Percentiles rank a stretch among this genome's conserved stretches.
phyloP scores from a whole-genome alignment of 2,329 filamentous ascomycete genomes.

The Penicillium sp. region DNA sequence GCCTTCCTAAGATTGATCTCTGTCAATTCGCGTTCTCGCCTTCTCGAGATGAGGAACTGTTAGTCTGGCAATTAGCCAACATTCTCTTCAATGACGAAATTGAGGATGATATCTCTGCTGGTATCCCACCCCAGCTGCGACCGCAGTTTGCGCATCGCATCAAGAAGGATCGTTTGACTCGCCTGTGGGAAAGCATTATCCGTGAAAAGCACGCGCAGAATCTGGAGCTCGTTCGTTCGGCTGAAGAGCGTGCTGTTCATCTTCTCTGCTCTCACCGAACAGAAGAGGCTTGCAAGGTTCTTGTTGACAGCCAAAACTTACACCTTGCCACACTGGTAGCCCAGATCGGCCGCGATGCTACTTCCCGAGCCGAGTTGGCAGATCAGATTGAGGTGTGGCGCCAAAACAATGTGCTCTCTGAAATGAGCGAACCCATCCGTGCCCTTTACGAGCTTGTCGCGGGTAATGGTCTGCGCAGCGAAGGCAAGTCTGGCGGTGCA shows the following conservation, averaged over 20 bases:
- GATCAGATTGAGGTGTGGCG: conserved; percentile 85
- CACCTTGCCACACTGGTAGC: conserved; percentile 84
- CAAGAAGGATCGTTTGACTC: conserved; percentile 52
- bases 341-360: conserved; percentile 75
- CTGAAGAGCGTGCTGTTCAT: conserved; percentile 83
- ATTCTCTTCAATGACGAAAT: conserved; percentile 79
- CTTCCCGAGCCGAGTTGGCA: conserved; percentile 73
- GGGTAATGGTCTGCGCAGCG: conserved; percentile 82
- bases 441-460: conserved; percentile 87
- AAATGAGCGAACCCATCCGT: conserved; percentile 82
- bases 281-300: conserved; percentile 77
- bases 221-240: conserved; percentile 65
- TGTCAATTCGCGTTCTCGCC: conserved; percentile 36
- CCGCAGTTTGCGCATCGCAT: conserved; percentile 48
- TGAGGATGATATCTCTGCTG: conserved; percentile 50
- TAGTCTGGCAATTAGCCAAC: conserved; percentile 82
- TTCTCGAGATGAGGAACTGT: conserved; percentile 39
- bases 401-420: conserved; percentile 78
- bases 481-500: conserved; percentile 72
- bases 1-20: conserved; percentile 39
- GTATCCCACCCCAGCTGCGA: conserved; percentile 45
- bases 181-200: conserved; percentile 47
- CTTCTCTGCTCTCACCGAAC: conserved; percentile 79
- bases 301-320: conserved; percentile 76
- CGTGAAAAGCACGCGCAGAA: conserved; percentile 69